Evolutionary conservation across 805 yeast species (phyloP).

Genomic region (Candida germanica): DNA sequence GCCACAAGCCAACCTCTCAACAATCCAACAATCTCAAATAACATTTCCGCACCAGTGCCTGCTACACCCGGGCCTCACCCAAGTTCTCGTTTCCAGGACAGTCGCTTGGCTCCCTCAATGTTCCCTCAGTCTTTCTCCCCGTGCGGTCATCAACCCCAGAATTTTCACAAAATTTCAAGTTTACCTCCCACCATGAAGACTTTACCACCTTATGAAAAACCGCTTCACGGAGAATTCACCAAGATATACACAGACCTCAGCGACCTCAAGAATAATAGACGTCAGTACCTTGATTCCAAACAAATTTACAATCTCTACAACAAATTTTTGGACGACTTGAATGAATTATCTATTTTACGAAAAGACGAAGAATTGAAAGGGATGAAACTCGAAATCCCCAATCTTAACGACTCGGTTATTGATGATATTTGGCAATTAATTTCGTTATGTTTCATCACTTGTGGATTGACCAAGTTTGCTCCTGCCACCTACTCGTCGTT

Average conservation of each 20-base stretch:
- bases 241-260: constrained; percentile 26
- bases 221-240: constrained; percentile 26
- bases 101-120: no score
- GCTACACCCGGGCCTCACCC: no score
- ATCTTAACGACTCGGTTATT: constrained; percentile 64
- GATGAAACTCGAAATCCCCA: constrained; percentile 37
- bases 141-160: no score
- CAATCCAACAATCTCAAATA: no score
- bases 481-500: constrained; percentile 93
- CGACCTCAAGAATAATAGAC: constrained; percentile 56
- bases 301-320: constrained; percentile 63
- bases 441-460: constrained; percentile 84
- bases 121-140: no score
- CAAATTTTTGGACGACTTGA: constrained; percentile 51
- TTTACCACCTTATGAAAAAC: constrained; percentile 37
- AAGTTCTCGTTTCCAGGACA: no score
- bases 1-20: no score
- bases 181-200: no score
- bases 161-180: no score
- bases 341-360: constrained; percentile 52
- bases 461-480: constrained; percentile 85
- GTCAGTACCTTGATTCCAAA: constrained; percentile 61
- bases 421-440: constrained; percentile 90
- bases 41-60: no score
- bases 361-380: constrained; percentile 43